Conservation (phyloP, 306 rosid genomes). For the Sesbania bispinosa region DNA sequence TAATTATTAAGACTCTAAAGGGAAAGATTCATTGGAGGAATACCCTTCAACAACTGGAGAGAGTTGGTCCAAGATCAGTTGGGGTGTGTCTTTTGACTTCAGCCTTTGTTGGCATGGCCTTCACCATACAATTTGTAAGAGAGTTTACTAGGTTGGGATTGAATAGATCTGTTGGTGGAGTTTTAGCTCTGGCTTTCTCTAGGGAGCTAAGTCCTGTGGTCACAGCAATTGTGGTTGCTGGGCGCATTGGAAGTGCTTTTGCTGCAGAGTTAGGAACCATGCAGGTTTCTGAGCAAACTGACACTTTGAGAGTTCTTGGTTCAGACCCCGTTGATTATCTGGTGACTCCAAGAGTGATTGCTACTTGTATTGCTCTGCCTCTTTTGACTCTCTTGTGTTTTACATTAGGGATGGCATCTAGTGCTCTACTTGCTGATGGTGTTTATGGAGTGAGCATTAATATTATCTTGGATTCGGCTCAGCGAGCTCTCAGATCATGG, state of each 20-base stretch:
- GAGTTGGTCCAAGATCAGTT: constrained; percentile 90
- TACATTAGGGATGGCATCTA: constrained; percentile 86
- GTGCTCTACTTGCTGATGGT: constrained; percentile 79
- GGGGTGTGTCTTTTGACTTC: constrained; percentile 95
- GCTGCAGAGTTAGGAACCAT: constrained; percentile 98
- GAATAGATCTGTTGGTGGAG: constrained; percentile 95
- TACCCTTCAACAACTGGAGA: constrained; percentile 83
- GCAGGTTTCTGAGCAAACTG: constrained; percentile 99
- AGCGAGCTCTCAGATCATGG: constrained; percentile 76
- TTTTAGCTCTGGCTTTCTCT: constrained; percentile 91
- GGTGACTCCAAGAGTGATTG: constrained; percentile 89
- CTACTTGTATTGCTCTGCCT: constrained; percentile 76
- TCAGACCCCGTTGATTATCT: constrained; percentile 89
- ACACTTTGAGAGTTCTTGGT: constrained; percentile 87
- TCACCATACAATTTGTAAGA: constrained; percentile 88
- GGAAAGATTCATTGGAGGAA: constrained; percentile 89
- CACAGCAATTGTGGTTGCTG: constrained; percentile 89
- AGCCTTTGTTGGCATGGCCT: constrained; percentile 98
- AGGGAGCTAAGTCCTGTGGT: constrained; percentile 96
- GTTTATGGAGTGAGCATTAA: constrained; percentile 87
- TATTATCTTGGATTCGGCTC: constrained; percentile 91
- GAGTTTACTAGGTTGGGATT: constrained; percentile 90
- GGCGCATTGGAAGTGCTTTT: constrained; percentile 93
- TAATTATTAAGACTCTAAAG: constrained; percentile 57
- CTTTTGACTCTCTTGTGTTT: constrained; percentile 84